Base-by-base conservation (phyloP, 106 monocot species). In the Dioscorea dumetorum region DNA sequence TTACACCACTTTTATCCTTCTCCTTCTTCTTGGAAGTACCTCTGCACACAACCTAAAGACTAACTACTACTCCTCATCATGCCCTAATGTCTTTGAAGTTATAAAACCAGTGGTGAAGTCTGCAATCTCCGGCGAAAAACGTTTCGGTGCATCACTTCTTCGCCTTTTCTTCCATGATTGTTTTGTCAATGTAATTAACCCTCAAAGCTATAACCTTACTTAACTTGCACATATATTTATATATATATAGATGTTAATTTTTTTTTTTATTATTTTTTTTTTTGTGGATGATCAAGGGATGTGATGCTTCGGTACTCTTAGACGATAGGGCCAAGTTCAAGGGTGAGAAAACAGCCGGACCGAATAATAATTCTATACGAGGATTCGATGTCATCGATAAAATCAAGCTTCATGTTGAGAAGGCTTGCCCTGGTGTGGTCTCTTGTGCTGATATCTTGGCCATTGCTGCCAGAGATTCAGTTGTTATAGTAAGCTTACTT, bases 391-490 rank as follows among this genome's bases (percentile, higher is more conserved):
- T 81, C 22, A 68, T 81, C 4, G 81, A 81, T 68, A 72, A 72
- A 10, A 69, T 69, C 8, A 81, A 81, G 76, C 48, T 23, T 0
- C 57, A 48, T 3, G 63, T 76, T 23, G 81, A 81, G 76, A 76
- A 49, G 20, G 56, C 48, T 2, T 81, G 75, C 32, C 63, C 76
- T 0, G 81, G 81, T 9, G 81, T 76, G 4, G 81, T 81, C 17
- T 81, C 75, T 0, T 81, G 81, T 49, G 81, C 81, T 15, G 81
- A 81, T 52, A 66, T 76, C 18, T 18, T 81, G 4, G 81, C 72
- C 4, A 57, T 81, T 41, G 58, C 68, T 0, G 63, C 75, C 0
- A 76, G 81, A 53, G 81, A 81, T 49, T 76, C 67, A 11, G 66
- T 73, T 0, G 72, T 76, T 35, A 31, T 73, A 14, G 73, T 79